Base-by-base conservation (phyloP, 106 monocot genomes). In the Vanilla planifolia region DNA sequence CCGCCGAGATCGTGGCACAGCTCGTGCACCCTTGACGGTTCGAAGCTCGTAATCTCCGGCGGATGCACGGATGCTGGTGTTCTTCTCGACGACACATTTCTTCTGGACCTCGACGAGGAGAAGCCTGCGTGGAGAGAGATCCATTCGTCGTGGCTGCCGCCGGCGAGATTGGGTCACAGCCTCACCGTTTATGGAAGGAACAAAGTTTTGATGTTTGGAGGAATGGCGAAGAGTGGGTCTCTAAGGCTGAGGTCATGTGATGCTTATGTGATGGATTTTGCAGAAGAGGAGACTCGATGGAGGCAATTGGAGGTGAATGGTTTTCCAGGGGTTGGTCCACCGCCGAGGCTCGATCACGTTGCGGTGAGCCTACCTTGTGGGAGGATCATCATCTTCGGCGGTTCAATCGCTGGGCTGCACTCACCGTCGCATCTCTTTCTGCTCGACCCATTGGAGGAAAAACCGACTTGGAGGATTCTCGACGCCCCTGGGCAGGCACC, bases 1-100 rank as follows among this genome's bases (percentile, higher is more conserved):
- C 47, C 76, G 3, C 94, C 89, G 1, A 71, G 94, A 56, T 94
- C 94, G 5, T 94, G 94, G 94, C 94, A 94, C 68, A 86, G 94
- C 48, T 85, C 89, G 0, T 94, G 94, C 60, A 80, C 73, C 2
- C 58, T 94, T 0, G 94, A 85, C 22, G 89, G 89, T 14, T 83
- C 89, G 0, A 89, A 83, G 46, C 85, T 94, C n/a, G 77, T 94
- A 3, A 80, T 94, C 2, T 89, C 94, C 1, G 94, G 94, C 13
- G 94, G 94, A 0, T 94, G 94, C 68, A 83, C 89, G 2, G 79
- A 78, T 22, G 69, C 83, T 0, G 94, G 94, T 5, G 76, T 83
- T 8, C 82, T 93, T 55, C 77, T 93, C 25, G 83, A 75, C 15
- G 93, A 93, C 51, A 94, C 94, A 0, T 89, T 85, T 51, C 60